Conservation (phyloP, 2,329 filamentous ascomycete species). For the Onygenales sp. region DNA sequence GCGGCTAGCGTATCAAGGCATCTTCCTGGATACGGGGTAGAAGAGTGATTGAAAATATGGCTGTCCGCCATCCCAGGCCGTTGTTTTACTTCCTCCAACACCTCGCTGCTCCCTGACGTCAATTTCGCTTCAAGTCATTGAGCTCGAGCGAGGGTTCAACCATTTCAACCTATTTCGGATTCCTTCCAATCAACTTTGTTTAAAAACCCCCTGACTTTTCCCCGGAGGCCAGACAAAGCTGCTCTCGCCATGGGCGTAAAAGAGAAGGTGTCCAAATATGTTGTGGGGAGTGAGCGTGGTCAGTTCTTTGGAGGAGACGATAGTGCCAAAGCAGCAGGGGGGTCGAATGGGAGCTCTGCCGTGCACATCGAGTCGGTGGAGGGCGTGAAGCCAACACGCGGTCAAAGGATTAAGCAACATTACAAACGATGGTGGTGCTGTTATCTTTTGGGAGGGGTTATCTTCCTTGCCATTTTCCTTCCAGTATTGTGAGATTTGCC, state of each 20-base stretch:
- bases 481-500: slow-evolving; percentile 15
- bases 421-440: not conserved
- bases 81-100: not conserved
- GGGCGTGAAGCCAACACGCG: not conserved
- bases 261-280: not conserved
- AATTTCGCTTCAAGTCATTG: not conserved
- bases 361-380: not conserved
- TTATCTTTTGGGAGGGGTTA: slow-evolving; percentile 2
- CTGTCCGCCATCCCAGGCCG: not conserved
- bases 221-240: not conserved
- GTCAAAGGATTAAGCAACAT: not conserved
- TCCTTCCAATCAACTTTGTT: not conserved
- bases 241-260: not conserved
- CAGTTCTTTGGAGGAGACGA: not conserved
- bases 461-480: slow-evolving; percentile 18
- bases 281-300: not conserved
- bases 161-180: not conserved
- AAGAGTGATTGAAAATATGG: not conserved
- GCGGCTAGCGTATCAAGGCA: not conserved
- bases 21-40: not conserved
- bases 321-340: not conserved
- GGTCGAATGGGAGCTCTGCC: not conserved
- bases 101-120: not conserved
- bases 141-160: not conserved
- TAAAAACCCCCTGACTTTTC: not conserved